Conservation (phyloP, 2,329 filamentous ascomycete genomes). For the Aspergillus terreus region DNA sequence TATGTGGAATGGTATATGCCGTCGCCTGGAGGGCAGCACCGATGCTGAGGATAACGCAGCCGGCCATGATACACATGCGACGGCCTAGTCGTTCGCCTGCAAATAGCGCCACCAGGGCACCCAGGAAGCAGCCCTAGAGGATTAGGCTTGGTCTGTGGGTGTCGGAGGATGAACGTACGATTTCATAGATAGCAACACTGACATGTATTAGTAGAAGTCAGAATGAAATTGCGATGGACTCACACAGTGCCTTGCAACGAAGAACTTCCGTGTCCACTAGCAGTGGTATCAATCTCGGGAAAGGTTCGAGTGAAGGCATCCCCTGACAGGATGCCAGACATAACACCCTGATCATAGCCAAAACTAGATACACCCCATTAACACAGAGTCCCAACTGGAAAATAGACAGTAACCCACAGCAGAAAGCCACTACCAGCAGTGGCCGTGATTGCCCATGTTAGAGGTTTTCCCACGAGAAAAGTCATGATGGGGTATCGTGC, state of each 20-base stretch:
- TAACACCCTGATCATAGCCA: conserved; percentile 40
- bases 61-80: conserved; percentile 46
- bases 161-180: conserved; percentile 15
- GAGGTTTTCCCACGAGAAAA: conserved; percentile 26
- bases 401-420: conserved; percentile 27
- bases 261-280: conserved; percentile 34
- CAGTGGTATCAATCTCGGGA: conserved; percentile 30
- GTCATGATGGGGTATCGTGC: conserved; percentile 14
- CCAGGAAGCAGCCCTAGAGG: conserved; percentile 53
- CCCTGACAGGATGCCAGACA: conserved; percentile 31
- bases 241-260: conserved; percentile 45
- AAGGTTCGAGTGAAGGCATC: conserved; percentile 25
- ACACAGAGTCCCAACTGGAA: conserved; percentile 15
- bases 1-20: conserved; percentile 24
- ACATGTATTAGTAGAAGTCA: not conserved
- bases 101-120: conserved; percentile 42
- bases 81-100: conserved; percentile 48
- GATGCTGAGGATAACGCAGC: conserved; percentile 30
- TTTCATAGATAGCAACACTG: conserved; percentile 45
- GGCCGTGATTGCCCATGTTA: conserved; percentile 42
- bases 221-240: not conserved
- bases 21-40: conserved; percentile 26
- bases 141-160: not conserved
- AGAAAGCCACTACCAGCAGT: conserved; percentile 41
- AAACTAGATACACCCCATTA: conserved; percentile 16